These are phyloP conservation scores for Pharnaceum exiguum DNA, from an alignment of 148 eudicot genomes.

Conservation along the genomic window DNA sequence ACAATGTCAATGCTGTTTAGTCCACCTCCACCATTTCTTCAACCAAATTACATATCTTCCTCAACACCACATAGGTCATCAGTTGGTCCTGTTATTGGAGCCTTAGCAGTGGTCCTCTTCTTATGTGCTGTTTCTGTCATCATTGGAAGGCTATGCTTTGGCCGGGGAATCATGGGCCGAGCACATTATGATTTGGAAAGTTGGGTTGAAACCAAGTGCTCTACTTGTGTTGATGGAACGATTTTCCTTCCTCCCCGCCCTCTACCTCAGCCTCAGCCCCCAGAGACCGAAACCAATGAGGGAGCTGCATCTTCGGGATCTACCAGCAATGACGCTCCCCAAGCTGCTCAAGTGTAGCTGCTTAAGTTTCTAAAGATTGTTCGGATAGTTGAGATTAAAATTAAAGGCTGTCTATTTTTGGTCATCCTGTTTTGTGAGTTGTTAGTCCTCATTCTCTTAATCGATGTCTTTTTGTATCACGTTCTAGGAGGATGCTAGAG, in stretches of 20 bases:
- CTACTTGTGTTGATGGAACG: constrained; percentile 31
- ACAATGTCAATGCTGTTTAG: constrained; percentile 7
- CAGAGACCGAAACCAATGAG: background rate
- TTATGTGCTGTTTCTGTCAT: constrained; percentile 24
- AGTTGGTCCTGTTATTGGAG: constrained; percentile 51
- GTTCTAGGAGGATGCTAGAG: too few relatives aligned
- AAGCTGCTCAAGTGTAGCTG: too few relatives aligned
- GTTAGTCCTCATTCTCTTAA: too few relatives aligned
- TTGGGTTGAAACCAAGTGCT: constrained; percentile 28
- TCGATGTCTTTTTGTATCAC: too few relatives aligned
- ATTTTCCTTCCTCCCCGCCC: background rate
- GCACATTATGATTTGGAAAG: constrained; percentile 35
- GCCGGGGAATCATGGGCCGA: constrained; percentile 31
- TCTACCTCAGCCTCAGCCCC: background rate
- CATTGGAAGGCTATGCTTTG: constrained; percentile 46
- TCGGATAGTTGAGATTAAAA: too few relatives aligned
- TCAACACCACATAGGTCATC: constrained; percentile 11
- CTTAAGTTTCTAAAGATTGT: too few relatives aligned
- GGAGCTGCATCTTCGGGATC: too few relatives aligned
- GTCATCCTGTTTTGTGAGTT: too few relatives aligned
- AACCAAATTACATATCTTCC: background rate
- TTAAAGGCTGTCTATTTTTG: too few relatives aligned
- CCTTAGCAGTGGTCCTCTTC: constrained; percentile 30
- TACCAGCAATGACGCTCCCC: too few relatives aligned
- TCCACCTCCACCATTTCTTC: constrained; percentile 1